Percentiles rank a stretch among this genome's conserved stretches.
Evolutionary conservation across 257 asterid species (phyloP).

Genomic region (Przewalskia tangutica): DNA sequence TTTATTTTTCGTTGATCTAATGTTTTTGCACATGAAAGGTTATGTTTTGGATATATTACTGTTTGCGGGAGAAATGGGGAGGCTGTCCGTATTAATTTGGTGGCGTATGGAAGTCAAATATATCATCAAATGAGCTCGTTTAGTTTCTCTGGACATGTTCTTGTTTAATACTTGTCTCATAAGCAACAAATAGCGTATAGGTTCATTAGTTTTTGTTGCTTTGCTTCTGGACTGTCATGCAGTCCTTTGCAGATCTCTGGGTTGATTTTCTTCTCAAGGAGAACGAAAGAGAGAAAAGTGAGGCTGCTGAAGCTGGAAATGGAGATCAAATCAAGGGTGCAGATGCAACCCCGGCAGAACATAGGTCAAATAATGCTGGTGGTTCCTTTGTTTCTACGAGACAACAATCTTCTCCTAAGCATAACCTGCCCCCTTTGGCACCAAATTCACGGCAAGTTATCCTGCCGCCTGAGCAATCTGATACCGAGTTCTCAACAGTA

Average conservation of each 20-base stretch:
- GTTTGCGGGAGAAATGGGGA: not conserved
- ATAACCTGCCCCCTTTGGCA: constrained; percentile 25
- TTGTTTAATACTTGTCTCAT: not conserved
- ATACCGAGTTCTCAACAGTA: constrained; percentile 81
- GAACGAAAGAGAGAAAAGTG: constrained; percentile 70
- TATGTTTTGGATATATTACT: not conserved
- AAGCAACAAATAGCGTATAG: not conserved
- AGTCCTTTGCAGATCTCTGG: constrained; percentile 96
- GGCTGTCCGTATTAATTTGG: not conserved
- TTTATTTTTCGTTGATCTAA: not conserved
- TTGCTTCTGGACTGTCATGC: constrained; percentile 12
- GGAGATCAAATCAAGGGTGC: constrained; percentile 27
- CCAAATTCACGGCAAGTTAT: constrained; percentile 31
- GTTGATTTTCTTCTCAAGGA: constrained; percentile 95
- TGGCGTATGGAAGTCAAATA: not conserved
- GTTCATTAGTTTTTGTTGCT: not conserved
- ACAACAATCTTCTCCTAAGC: constrained; percentile 29
- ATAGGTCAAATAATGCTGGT: constrained; percentile 11
- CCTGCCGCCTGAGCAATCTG: constrained; percentile 34
- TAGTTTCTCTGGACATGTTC: not conserved
- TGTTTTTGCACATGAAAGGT: not conserved
- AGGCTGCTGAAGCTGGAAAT: constrained; percentile 28
- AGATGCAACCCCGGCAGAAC: constrained; percentile 22
- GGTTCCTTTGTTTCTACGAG: constrained; percentile 14
- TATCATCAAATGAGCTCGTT: not conserved